Evolutionary conservation across 2,329 filamentous ascomycete genomes (phyloP).

Genomic region (Fusarium chaquense): DNA sequence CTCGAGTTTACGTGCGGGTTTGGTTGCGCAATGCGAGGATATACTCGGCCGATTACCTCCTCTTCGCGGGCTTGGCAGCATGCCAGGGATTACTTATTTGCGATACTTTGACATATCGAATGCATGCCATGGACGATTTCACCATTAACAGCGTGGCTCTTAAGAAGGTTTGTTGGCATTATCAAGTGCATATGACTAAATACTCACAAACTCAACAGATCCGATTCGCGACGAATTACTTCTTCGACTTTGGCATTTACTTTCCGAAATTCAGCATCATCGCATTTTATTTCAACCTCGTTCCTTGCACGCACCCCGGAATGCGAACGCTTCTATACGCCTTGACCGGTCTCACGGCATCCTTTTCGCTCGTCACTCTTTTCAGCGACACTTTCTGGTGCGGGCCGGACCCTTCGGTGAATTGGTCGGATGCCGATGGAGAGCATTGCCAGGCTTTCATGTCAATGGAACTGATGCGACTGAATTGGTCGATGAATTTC

Average conservation of each 20-base stretch:
- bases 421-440: not conserved
- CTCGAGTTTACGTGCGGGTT: constrained; percentile 8
- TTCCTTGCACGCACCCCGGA: not conserved
- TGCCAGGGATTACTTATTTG: constrained; percentile 10
- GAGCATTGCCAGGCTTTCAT: not conserved
- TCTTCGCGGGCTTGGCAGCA: not conserved
- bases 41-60: constrained; percentile 10
- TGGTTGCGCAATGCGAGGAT: not conserved
- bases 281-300: constrained; percentile 5
- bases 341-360: not conserved
- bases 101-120: constrained; percentile 6
- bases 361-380: not conserved
- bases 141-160: constrained; percentile 1
- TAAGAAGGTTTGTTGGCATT: not conserved
- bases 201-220: not conserved
- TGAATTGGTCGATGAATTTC: constrained; percentile 21
- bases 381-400: constrained; percentile 23
- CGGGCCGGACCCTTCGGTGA: constrained; percentile 8
- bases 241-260: constrained; percentile 21
- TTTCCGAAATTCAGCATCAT: constrained; percentile 21
- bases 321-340: constrained; percentile 6
- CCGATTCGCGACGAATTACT: constrained; percentile 15
- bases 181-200: fast-evolving
- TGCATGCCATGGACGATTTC: constrained; percentile 21
- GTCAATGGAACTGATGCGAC: constrained; percentile 13